phyloP scores from a whole-genome alignment of 805 yeast species.

The Priceomyces haplophilus region DNA sequence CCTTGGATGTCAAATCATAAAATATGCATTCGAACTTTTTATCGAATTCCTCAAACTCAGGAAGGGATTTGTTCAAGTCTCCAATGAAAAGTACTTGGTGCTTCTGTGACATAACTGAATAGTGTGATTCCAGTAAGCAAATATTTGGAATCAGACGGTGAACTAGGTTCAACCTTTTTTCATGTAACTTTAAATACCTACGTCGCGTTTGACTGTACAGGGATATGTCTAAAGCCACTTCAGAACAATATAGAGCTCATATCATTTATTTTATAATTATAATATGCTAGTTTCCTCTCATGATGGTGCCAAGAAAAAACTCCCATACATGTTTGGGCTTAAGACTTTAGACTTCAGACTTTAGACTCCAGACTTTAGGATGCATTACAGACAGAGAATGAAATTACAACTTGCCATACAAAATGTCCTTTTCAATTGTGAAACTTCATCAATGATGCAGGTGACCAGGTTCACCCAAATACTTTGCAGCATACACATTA shows the following conservation, averaged over 20 bases:
- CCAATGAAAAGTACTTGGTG: conserved; percentile 48
- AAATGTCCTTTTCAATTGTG: neutral
- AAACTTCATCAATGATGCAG: conserved; percentile 43
- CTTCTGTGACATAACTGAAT: conserved; percentile 11
- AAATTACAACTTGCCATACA: neutral
- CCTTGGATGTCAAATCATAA: conserved; percentile 42
- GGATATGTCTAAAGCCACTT: neutral
- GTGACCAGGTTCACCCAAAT: conserved; percentile 76
- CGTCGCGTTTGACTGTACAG: no score
- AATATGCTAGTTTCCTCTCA: neutral
- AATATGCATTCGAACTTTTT: conserved; percentile 35
- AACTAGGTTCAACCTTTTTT: no score
- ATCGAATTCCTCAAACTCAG: conserved; percentile 44
- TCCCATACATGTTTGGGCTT: neutral
- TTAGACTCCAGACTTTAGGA: neutral
- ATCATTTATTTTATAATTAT: neutral
- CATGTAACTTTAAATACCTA: no score
- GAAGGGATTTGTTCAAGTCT: conserved; percentile 45
- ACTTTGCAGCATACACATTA: conserved; percentile 84
- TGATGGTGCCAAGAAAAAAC: neutral
- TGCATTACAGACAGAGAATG: neutral
- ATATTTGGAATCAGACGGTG: no score
- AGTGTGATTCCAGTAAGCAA: no score
- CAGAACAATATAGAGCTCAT: neutral
- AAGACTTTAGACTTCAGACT: neutral